A percentile compares a stretch with the other conserved stretches of the same genome.
Evolutionary conservation across 805 yeast species (phyloP).

Genomic region (Saccharomycopsis oosterbeekiorum): DNA sequence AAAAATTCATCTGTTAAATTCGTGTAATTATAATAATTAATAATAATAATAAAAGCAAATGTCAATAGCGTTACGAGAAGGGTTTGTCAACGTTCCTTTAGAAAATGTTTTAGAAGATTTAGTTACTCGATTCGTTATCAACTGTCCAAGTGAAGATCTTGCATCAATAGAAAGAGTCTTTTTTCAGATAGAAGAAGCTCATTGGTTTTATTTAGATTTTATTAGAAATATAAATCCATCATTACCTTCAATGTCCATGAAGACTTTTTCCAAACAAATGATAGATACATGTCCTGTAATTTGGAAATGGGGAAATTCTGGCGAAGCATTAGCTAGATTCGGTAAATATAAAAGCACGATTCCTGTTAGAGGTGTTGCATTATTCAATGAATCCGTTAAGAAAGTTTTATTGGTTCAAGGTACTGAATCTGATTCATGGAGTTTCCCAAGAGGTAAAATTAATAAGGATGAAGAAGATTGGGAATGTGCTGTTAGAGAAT

Average conservation of each 20-base stretch:
- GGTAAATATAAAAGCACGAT: conserved; percentile 79
- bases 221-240: conserved; percentile 60
- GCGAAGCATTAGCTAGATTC: conserved; percentile 63
- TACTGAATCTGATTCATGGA: conserved; percentile 75
- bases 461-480: conserved; percentile 85
- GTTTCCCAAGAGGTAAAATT: conserved; percentile 95
- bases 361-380: conserved; percentile 94
- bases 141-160: conserved; percentile 86
- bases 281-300: conserved; percentile 62
- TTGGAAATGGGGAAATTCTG: conserved; percentile 81
- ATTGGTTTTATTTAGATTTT: conserved; percentile 92
- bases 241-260: conserved; percentile 70
- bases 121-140: conserved; percentile 79
- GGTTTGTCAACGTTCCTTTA: conserved; percentile 52
- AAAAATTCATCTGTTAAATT: background rate
- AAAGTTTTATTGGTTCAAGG: conserved; percentile 79
- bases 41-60: conserved; percentile 24
- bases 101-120: conserved; percentile 78
- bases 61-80: conserved; percentile 50
- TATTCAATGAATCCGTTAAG: conserved; percentile 59
- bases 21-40: background rate
- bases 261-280: conserved; percentile 58
- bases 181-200: conserved; percentile 96
- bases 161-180: conserved; percentile 68
- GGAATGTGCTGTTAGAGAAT: conserved; percentile 86